Percentiles rank a stretch among this genome's conserved stretches.
Conservation (phyloP, 768 basidiomycete species). For the Lyophyllum shimeji region DNA sequence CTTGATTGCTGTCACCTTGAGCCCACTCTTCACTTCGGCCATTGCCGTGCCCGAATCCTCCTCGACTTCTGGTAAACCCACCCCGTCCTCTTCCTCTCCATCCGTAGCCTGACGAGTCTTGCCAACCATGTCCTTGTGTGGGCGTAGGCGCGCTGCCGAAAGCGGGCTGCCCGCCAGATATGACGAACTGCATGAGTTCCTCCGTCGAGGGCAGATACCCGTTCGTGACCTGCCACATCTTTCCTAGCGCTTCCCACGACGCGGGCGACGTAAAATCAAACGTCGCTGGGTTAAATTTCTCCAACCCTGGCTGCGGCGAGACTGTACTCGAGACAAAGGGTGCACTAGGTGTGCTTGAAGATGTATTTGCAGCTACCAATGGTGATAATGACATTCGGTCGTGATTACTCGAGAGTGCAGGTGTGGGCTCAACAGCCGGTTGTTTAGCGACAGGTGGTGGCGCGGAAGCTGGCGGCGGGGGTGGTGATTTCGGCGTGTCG, state of each 20-base stretch:
- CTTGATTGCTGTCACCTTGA: conserved; percentile 31
- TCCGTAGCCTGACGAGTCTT: conserved; percentile 17
- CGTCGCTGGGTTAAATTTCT: conserved; percentile 64
- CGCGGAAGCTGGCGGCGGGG: conserved; percentile 20
- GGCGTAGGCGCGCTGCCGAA: conserved; percentile 17
- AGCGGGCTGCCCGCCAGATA: conserved; percentile 35
- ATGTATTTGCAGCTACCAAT: conserved; percentile 60
- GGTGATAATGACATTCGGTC: conserved; percentile 41
- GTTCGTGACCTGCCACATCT: conserved; percentile 72
- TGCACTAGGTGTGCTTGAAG: conserved; percentile 47
- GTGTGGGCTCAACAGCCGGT: conserved; percentile 40
- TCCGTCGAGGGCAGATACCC: conserved; percentile 71
- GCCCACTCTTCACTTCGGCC: conserved; percentile 41
- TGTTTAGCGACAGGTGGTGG: conserved; percentile 25
- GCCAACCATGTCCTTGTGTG: conserved; percentile 21
- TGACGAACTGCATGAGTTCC: conserved; percentile 74
- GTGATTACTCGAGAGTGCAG: conserved; percentile 46
- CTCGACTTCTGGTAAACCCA: conserved; percentile 36
- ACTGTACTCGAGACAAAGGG: conserved; percentile 34
- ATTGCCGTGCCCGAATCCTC: conserved; percentile 45
- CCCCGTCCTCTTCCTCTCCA: conserved; percentile 37
- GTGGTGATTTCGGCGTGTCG: conserved; percentile 21
- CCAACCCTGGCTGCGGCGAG: conserved; percentile 48
- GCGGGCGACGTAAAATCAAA: conserved; percentile 75
- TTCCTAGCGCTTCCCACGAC: conserved; percentile 81